phyloP scores from a whole-genome alignment of 1,284 basidiomycete genomes.

The Ceratobasidium sp. region DNA sequence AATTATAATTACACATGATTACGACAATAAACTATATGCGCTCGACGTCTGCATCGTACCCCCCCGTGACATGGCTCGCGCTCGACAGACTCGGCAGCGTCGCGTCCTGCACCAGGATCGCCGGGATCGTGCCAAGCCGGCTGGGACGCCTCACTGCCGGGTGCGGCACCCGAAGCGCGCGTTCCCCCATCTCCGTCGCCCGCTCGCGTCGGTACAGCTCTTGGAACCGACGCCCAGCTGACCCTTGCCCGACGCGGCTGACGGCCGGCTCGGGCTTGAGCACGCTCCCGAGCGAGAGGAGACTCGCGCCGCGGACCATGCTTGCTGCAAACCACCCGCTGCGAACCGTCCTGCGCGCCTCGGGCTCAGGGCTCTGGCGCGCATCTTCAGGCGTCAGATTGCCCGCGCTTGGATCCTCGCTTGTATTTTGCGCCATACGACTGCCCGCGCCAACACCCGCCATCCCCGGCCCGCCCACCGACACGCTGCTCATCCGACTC shows the following conservation, averaged over 20 bases:
- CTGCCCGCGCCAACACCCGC: conserved; percentile 35
- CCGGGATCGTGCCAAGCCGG: conserved; percentile 19
- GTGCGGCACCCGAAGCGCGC: background rate
- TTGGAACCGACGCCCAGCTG: conserved; percentile 34
- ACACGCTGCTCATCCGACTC: conserved; percentile 6
- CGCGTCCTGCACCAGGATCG: conserved; percentile 34
- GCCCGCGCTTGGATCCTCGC: background rate
- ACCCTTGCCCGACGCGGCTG: conserved; percentile 9
- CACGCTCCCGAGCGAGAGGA: conserved; percentile 31
- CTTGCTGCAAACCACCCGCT: conserved; percentile 38
- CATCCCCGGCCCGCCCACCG: conserved; percentile 20
- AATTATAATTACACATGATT: conserved; percentile 7
- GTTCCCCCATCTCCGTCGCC: conserved; percentile 16
- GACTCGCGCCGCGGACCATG: conserved; percentile 38
- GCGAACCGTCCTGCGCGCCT: conserved; percentile 23
- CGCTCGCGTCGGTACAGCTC: conserved; percentile 36
- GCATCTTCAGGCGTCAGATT: background rate
- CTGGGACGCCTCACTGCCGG: conserved; percentile 30
- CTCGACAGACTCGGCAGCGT: conserved; percentile 36
- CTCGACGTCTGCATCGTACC: conserved; percentile 36
- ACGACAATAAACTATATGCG: conserved; percentile 2
- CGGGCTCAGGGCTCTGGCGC: background rate
- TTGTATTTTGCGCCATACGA: background rate
- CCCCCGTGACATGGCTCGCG: conserved; percentile 37
- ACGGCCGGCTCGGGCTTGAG: conserved; percentile 3